Conservation (phyloP, 2,329 filamentous ascomycete genomes). For the Penicillium sclerotiorum region DNA sequence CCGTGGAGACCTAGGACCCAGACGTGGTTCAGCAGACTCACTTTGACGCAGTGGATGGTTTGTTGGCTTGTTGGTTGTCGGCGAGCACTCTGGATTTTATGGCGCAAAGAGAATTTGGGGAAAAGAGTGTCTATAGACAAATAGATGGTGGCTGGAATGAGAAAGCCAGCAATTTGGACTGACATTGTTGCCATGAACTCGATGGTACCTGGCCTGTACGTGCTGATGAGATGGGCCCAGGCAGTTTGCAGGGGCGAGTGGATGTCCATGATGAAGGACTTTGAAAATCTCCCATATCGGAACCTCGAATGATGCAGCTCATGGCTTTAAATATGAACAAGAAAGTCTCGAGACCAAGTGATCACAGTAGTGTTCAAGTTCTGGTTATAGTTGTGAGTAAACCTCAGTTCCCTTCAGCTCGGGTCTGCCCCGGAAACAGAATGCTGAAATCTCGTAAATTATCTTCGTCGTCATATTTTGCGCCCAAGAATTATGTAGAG, state of each 20-base stretch:
- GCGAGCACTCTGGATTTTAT: background rate
- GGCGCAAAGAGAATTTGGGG: background rate
- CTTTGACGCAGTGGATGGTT: background rate
- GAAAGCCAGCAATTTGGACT: slow-evolving; percentile 10
- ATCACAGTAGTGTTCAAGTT: too few species aligned
- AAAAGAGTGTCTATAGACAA: slow-evolving; percentile 7
- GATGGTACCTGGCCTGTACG: background rate
- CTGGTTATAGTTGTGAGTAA: too few species aligned
- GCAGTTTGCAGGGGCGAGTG: background rate
- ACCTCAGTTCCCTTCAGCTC: too few species aligned
- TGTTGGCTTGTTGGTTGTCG: background rate
- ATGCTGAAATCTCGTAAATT: too few species aligned
- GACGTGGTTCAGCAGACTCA: background rate
- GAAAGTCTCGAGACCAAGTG: too few species aligned
- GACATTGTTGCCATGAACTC: background rate
- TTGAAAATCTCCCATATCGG: too few species aligned
- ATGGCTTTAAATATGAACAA: too few species aligned
- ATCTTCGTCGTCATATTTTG: too few species aligned
- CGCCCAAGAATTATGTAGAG: too few species aligned
- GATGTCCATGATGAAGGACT: background rate
- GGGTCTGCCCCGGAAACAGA: too few species aligned
- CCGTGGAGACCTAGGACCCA: background rate
- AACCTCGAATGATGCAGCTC: too few species aligned
- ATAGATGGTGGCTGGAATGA: slow-evolving; percentile 11
- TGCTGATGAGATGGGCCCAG: background rate